These are phyloP conservation scores for Aspergillus pseudonomiae DNA, from an alignment of 2,329 filamentous ascomycete genomes.

Conservation along the genomic window DNA sequence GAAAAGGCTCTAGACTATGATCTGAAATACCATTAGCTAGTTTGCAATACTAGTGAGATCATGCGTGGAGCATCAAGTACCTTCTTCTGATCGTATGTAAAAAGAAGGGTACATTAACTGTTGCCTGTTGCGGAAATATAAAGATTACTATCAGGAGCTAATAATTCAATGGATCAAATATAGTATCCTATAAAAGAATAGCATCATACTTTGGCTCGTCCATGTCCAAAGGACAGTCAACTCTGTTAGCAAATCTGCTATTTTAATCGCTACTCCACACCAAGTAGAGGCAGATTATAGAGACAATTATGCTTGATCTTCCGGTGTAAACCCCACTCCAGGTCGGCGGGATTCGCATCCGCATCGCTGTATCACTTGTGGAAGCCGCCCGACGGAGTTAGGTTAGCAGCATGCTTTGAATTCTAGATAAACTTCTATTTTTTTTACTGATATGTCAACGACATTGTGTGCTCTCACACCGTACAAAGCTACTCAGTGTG, in stretches of 20 bases:
- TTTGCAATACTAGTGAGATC: background rate
- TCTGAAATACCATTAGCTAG: background rate
- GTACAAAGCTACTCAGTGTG: background rate
- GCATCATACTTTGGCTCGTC: background rate
- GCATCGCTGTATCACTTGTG: background rate
- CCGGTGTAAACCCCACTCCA: background rate
- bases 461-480: background rate
- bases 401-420: background rate
- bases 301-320: background rate
- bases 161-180: too few species aligned
- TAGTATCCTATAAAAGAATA: too few species aligned
- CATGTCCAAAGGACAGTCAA: background rate
- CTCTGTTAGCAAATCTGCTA: background rate
- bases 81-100: background rate
- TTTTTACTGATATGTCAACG: background rate
- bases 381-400: background rate
- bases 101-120: background rate
- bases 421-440: background rate
- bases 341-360: background rate
- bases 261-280: background rate
- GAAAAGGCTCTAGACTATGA: background rate
- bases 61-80: background rate
- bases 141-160: background rate
- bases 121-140: background rate
- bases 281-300: accelerated